A percentile compares a stretch with the other conserved stretches of the same genome.
phyloP scores from a whole-genome alignment of 306 rosid species.

The Mucuna pruriens region DNA sequence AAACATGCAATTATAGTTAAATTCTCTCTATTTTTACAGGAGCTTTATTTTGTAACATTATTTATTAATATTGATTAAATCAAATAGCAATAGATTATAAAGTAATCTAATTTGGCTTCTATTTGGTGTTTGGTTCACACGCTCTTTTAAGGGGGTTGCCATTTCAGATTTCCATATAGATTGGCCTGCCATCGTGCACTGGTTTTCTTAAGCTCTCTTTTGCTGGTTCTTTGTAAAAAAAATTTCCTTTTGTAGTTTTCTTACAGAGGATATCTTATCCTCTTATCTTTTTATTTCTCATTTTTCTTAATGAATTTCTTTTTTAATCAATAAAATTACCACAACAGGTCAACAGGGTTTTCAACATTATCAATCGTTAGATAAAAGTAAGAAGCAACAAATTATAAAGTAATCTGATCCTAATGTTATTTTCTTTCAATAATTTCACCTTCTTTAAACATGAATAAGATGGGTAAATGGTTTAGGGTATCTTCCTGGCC shows the following conservation, averaged over 20 bases:
- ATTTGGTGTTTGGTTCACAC: background rate
- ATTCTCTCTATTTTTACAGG: background rate
- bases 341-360: background rate
- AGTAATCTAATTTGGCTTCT: conserved; percentile 9
- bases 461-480: background rate
- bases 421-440: background rate
- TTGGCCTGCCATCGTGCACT: background rate
- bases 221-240: background rate
- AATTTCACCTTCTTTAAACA: background rate
- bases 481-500: too few species aligned
- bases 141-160: background rate
- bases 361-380: background rate
- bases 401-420: background rate
- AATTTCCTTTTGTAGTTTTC: background rate
- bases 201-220: background rate
- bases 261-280: background rate
- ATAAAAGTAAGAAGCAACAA: background rate
- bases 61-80: background rate
- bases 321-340: background rate
- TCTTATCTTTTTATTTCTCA: background rate
- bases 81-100: background rate
- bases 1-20: conserved; percentile 21
- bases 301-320: background rate
- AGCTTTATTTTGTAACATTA: conserved; percentile 11
- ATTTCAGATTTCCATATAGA: background rate